These are phyloP conservation scores for Chaetomiaceae sp. DNA, from an alignment of 2,329 filamentous ascomycete species.

Conservation along the genomic window DNA sequence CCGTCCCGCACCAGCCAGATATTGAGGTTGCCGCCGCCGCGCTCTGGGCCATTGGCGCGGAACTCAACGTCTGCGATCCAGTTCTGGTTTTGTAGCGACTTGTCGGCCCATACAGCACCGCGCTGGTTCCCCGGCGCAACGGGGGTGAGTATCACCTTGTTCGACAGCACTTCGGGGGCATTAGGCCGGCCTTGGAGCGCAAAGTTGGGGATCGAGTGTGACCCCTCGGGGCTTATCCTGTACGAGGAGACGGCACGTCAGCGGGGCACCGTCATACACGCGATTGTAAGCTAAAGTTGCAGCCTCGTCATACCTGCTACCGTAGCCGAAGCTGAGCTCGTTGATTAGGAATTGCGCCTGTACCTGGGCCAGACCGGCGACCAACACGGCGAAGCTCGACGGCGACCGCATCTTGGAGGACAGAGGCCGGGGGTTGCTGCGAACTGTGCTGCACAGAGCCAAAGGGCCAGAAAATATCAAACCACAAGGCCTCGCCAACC, in stretches of 20 bases:
- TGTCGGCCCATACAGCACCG: conserved; percentile 74
- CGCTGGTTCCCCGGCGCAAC: conserved; percentile 79
- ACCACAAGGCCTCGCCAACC: background rate
- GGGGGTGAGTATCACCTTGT: conserved; percentile 88
- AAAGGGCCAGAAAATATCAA: background rate
- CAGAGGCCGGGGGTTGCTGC: no score
- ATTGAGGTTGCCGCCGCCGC: conserved; percentile 83
- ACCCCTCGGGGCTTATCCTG: conserved; percentile 59
- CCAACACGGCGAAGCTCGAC: conserved; percentile 30
- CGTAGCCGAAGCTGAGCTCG: conserved; percentile 71
- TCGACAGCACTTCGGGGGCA: conserved; percentile 64
- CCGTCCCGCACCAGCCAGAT: conserved; percentile 81
- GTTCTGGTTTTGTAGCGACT: conserved; percentile 53
- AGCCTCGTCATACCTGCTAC: conserved; percentile 45
- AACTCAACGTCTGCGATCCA: conserved; percentile 87
- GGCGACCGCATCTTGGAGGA: conserved; percentile 39
- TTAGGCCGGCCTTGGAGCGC: conserved; percentile 48
- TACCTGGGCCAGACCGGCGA: conserved; percentile 42
- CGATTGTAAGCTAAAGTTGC: conserved; percentile 68
- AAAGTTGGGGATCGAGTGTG: conserved; percentile 49
- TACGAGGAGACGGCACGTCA: conserved; percentile 4
- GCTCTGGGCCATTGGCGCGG: conserved; percentile 76
- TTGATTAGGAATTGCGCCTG: conserved; percentile 63
- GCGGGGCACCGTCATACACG: conserved; percentile 38
- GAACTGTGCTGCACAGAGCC: background rate